phyloP scores from a whole-genome alignment of 225 moss, liverwort and hornwort species.

The Neckera pumila region DNA sequence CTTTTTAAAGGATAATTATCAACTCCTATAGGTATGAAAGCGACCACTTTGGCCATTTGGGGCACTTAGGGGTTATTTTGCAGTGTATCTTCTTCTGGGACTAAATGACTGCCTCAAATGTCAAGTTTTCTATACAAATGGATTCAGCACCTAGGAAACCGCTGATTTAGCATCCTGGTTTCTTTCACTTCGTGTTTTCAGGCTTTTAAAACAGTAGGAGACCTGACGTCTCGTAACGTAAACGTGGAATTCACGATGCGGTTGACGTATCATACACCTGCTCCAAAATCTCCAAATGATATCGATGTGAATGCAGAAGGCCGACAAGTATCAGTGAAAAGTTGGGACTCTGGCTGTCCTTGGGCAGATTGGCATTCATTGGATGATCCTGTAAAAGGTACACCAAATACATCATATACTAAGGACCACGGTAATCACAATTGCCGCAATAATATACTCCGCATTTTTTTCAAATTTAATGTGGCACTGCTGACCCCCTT shows the following conservation, averaged over 20 bases:
- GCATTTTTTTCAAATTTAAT: not conserved
- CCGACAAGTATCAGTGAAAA: conserved; percentile 33
- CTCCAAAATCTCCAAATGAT: conserved; percentile 34
- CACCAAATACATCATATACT: not conserved
- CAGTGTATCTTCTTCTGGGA: not conserved
- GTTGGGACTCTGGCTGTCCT: conserved; percentile 79
- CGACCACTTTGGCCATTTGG: not conserved
- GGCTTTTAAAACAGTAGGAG: conserved; percentile 74
- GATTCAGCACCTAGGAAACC: not conserved
- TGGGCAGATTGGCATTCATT: conserved; percentile 91
- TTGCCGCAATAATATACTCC: not conserved
- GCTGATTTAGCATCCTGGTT: not conserved
- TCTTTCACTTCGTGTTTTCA: conserved; percentile 8
- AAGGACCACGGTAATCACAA: not conserved
- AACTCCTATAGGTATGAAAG: not conserved
- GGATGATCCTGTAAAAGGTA: conserved; percentile 89
- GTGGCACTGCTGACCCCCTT: not conserved
- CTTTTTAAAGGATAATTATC: not conserved
- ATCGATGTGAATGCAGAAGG: conserved; percentile 55
- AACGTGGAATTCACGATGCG: conserved; percentile 92
- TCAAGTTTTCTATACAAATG: not conserved
- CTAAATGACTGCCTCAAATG: not conserved
- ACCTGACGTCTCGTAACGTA: conserved; percentile 46
- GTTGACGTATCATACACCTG: conserved; percentile 74
- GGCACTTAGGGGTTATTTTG: not conserved